Evolutionary conservation across 257 asterid genomes (phyloP).

Genomic region (Solanum microdontum): DNA sequence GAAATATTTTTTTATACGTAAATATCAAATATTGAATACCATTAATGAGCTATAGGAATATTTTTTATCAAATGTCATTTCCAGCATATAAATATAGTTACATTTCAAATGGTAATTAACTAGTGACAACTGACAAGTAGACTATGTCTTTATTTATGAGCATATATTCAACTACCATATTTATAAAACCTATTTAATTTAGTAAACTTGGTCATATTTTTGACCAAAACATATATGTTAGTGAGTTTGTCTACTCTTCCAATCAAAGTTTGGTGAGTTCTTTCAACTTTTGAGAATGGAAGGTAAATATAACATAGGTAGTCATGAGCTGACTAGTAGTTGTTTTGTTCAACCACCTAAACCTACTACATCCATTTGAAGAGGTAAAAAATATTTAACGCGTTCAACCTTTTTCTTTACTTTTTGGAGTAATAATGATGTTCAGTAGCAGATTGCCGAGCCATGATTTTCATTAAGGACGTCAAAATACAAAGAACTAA

Average conservation of each 20-base stretch:
- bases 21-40: background rate
- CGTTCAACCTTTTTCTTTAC: rapidly evolving
- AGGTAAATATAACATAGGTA: background rate
- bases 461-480: background rate
- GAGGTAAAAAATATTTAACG: background rate
- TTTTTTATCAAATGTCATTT: background rate
- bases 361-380: background rate
- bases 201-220: background rate
- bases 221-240: background rate
- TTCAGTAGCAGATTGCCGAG: background rate
- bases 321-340: background rate
- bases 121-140: background rate
- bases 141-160: background rate
- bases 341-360: background rate
- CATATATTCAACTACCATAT: background rate
- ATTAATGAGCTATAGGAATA: background rate
- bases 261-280: background rate
- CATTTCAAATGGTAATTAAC: background rate
- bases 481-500: background rate
- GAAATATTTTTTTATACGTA: too few species aligned
- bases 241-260: background rate
- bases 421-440: background rate
- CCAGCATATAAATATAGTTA: background rate
- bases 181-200: background rate
- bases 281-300: background rate